A percentile compares a stretch with the other conserved stretches of the same genome.
Evolutionary conservation across 2,329 filamentous ascomycete genomes (phyloP).

Genomic region (Aureobasidium leucospermi): DNA sequence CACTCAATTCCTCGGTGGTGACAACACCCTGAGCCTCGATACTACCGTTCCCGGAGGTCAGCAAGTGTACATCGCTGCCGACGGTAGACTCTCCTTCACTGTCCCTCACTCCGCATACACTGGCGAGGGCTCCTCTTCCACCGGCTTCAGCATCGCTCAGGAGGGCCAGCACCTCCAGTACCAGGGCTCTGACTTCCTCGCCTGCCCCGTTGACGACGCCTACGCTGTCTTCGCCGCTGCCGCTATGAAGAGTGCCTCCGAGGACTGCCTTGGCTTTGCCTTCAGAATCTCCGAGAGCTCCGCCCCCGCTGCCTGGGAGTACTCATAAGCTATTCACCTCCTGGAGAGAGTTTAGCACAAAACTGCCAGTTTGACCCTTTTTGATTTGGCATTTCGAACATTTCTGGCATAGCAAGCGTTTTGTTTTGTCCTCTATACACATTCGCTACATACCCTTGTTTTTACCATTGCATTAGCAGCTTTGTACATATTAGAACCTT

Average conservation of each 20-base stretch:
- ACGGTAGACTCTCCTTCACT: constrained; percentile 12
- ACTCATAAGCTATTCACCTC: background rate
- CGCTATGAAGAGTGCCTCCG: background rate
- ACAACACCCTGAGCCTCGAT: constrained; percentile 14
- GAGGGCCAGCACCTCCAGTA: constrained; percentile 10
- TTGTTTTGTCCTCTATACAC: no score
- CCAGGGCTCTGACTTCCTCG: constrained; percentile 14
- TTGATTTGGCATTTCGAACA: no score
- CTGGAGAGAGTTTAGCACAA: no score
- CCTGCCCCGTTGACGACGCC: constrained; percentile 9
- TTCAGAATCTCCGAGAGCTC: constrained; percentile 21
- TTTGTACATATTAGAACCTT: no score
- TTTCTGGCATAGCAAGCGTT: no score
- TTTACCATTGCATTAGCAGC: no score
- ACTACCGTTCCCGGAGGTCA: constrained; percentile 15
- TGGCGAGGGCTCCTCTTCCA: background rate
- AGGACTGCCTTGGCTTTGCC: constrained; percentile 12
- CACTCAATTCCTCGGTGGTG: constrained; percentile 17
- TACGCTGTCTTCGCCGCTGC: constrained; percentile 13
- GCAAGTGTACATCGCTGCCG: constrained; percentile 15
- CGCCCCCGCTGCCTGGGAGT: constrained; percentile 10
- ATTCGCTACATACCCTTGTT: no score
- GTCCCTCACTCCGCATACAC: constrained; percentile 12
- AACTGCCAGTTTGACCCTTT: no score
- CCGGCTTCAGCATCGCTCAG: constrained; percentile 15